Percentiles rank a stretch among this genome's conserved stretches.
Evolutionary conservation across 495 filamentous ascomycete species (phyloP).

Genomic region (Patellaria atrata): DNA sequence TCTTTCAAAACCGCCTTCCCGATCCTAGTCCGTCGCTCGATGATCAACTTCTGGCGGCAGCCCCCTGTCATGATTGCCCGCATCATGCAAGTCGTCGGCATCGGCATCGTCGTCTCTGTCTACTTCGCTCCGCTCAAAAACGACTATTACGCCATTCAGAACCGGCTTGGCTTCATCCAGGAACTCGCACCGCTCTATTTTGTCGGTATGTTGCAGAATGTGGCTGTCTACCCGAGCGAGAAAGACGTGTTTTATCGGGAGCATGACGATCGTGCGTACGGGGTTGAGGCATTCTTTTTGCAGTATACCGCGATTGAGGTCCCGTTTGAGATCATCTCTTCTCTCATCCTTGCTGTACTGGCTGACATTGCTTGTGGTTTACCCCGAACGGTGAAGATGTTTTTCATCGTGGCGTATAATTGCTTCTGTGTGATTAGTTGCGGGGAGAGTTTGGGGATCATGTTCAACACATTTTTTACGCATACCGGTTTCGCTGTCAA

Average conservation of each 20-base stretch:
- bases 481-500: conserved; percentile 66
- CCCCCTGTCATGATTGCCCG: conserved; percentile 48
- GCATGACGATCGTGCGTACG: conserved; percentile 52
- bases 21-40: conserved; percentile 45
- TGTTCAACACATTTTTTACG: conserved; percentile 60
- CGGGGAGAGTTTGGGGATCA: conserved; percentile 62
- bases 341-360: conserved; percentile 48
- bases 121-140: conserved; percentile 59
- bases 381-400: conserved; percentile 42
- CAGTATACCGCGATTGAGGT: conserved; percentile 52
- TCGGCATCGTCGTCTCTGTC: conserved; percentile 49
- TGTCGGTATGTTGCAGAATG: conserved; percentile 63
- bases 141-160: conserved; percentile 53
- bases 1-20: conserved; percentile 48
- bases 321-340: conserved; percentile 51
- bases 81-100: conserved; percentile 50
- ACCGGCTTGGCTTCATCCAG: conserved; percentile 55
- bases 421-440: conserved; percentile 57
- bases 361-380: conserved; percentile 46
- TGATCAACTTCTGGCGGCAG: conserved; percentile 53
- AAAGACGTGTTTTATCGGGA: conserved; percentile 58
- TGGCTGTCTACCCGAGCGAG: conserved; percentile 55
- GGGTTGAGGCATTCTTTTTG: conserved; percentile 50
- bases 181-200: conserved; percentile 58
- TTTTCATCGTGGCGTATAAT: conserved; percentile 51